Conservation (phyloP, 2,329 filamentous ascomycete species). For the Aspergillus viridinutans region DNA sequence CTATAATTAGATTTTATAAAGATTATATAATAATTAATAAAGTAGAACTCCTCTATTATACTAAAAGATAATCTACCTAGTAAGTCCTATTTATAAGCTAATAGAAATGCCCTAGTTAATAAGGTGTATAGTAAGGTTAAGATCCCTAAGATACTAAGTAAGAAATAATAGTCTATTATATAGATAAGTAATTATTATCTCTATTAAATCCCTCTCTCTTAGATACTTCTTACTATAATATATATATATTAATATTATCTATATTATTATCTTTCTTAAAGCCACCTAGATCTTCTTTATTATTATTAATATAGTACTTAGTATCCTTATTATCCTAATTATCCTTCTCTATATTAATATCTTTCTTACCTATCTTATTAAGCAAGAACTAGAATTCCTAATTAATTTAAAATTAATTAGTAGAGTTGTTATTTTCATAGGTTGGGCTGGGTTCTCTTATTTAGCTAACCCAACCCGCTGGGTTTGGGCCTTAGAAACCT, state of each 20-base stretch:
- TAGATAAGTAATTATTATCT: background rate
- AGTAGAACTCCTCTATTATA: background rate
- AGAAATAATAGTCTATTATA: background rate
- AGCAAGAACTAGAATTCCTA: background rate
- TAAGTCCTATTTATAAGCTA: background rate
- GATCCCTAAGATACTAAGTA: background rate
- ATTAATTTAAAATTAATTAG: background rate
- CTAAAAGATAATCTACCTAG: background rate
- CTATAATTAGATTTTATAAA: background rate
- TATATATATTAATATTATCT: no score
- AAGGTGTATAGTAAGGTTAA: background rate
- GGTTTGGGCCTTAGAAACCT: no score
- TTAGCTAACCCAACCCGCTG: no score
- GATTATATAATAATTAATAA: background rate
- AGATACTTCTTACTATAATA: background rate
- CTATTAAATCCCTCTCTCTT: background rate
- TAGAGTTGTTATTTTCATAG: no score
- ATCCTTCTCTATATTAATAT: background rate
- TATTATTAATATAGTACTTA: background rate
- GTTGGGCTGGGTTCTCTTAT: no score
- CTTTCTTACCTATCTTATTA: background rate
- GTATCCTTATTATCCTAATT: background rate
- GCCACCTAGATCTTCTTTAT: background rate
- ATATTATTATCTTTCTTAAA: no score
- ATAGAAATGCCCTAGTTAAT: background rate